Evolutionary conservation across 805 yeast genomes (phyloP).

Genomic region (Saturnispora saitoi): DNA sequence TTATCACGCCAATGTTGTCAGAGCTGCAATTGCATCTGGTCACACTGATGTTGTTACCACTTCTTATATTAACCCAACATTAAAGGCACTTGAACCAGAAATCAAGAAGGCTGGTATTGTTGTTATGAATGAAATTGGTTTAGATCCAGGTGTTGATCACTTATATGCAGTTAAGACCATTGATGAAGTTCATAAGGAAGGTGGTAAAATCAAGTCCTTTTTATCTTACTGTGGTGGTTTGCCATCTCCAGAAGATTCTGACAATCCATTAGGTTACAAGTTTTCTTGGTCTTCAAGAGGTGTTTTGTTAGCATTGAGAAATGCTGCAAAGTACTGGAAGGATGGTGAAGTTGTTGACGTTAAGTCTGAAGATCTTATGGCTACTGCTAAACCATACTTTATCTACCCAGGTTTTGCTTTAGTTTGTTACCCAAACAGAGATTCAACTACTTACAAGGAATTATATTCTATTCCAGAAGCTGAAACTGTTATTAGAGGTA

Average conservation of each 20-base stretch:
- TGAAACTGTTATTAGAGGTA: constrained; percentile 92
- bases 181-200: constrained; percentile 85
- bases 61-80: constrained; percentile 91
- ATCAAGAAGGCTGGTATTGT: constrained; percentile 92
- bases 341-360: constrained; percentile 77
- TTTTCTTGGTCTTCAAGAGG: constrained; percentile 99
- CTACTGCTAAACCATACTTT: constrained; percentile 87
- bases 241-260: constrained; percentile 96
- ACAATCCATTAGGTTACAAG: constrained; percentile 97
- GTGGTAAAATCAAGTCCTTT: constrained; percentile 92
- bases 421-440: constrained; percentile 97
- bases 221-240: constrained; percentile 97
- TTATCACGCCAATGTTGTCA: constrained; percentile 87
- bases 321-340: constrained; percentile 81
- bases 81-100: constrained; percentile 76
- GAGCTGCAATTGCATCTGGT: constrained; percentile 83
- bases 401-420: constrained; percentile 93
- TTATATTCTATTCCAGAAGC: constrained; percentile 95
- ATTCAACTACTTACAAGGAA: constrained; percentile 88
- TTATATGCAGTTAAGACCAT: constrained; percentile 97
- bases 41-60: constrained; percentile 86
- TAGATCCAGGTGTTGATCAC: constrained; percentile 98
- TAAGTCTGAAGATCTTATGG: constrained; percentile 87
- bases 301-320: constrained; percentile 90
- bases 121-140: constrained; percentile 97